Evolutionary conservation across 306 rosid genomes (phyloP).

Genomic region (Prinsepia uniflora): DNA sequence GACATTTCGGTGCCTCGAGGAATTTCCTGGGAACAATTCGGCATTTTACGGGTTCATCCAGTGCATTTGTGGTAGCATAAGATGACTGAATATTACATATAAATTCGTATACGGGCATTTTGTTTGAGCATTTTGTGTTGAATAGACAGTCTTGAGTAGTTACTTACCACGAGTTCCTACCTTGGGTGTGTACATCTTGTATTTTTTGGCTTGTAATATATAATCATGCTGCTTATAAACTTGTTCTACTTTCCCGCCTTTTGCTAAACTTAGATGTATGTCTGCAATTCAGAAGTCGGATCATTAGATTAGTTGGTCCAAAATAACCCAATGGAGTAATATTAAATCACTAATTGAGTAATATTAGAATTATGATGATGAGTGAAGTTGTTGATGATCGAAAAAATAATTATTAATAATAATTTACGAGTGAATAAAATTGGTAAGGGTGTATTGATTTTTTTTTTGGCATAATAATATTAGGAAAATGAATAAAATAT

Average conservation of each 20-base stretch:
- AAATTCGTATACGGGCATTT: background rate
- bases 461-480: no score
- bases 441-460: no score
- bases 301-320: no score
- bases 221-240: background rate
- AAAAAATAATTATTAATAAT: no score
- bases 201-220: background rate
- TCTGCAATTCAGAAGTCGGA: background rate
- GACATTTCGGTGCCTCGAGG: constrained; percentile 87
- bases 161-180: background rate
- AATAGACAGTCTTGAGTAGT: background rate
- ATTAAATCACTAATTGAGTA: no score
- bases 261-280: background rate
- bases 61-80: constrained; percentile 68
- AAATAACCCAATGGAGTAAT: no score
- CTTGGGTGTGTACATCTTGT: background rate
- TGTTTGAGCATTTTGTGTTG: background rate
- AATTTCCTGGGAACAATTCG: constrained; percentile 51
- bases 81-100: background rate
- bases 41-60: constrained; percentile 81
- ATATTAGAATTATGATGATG: no score
- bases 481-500: no score
- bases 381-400: no score
- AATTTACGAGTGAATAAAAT: no score
- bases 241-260: background rate